Evolutionary conservation across 257 asterid genomes (phyloP).

Genomic region (Petunia secreta): DNA sequence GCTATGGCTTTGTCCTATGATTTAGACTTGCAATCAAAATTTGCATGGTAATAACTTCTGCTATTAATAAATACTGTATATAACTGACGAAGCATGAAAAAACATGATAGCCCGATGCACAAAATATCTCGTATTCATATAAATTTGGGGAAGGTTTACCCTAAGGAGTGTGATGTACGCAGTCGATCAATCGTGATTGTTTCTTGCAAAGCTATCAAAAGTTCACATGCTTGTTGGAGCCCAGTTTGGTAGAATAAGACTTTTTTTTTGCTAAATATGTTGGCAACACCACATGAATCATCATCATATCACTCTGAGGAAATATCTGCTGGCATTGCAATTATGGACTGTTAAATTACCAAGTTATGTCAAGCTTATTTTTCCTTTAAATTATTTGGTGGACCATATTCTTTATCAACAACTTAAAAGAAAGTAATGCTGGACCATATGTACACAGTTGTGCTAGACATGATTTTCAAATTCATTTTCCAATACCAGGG

Average conservation of each 20-base stretch:
- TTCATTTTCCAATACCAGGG: background rate
- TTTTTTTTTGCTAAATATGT: conserved; percentile 20
- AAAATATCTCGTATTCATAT: no score
- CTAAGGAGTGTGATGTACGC: no score
- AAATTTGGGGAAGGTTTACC: no score
- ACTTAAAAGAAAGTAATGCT: conserved; percentile 18
- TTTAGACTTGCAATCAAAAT: background rate
- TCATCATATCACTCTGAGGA: conserved; percentile 15
- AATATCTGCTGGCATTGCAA: conserved; percentile 8
- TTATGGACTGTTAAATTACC: conserved; percentile 3
- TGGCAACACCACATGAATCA: conserved; percentile 10
- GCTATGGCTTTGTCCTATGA: background rate
- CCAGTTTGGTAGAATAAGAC: conserved; percentile 49
- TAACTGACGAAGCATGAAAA: background rate
- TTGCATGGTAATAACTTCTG: background rate
- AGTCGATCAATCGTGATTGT: conserved; percentile 35
- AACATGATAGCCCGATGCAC: no score
- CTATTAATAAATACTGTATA: background rate
- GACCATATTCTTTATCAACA: conserved; percentile 21
- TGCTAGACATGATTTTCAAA: conserved; percentile 17
- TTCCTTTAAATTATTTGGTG: background rate
- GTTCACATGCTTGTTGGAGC: conserved; percentile 52
- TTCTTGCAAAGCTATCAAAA: conserved; percentile 53
- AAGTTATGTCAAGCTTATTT: background rate
- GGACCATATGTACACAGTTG: conserved; percentile 20